phyloP scores from a whole-genome alignment of 148 eudicot species.

The Simmondsia chinensis region DNA sequence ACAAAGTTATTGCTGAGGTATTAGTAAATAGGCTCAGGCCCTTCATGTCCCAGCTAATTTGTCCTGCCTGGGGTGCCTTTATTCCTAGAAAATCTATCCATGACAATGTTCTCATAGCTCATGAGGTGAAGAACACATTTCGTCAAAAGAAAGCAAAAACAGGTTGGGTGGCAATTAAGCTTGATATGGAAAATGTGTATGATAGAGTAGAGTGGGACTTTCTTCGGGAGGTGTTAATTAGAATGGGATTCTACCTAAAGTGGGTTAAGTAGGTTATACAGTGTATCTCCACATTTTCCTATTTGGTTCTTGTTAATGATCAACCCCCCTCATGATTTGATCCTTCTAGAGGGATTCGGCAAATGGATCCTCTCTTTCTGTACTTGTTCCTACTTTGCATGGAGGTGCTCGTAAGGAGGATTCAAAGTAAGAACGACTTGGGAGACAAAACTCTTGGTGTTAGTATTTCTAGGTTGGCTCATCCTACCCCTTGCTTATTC shows the following conservation, averaged over 20 bases:
- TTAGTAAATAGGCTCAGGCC: not conserved
- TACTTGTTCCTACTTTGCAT: not conserved
- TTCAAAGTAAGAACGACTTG: too few species aligned
- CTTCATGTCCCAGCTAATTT: not conserved
- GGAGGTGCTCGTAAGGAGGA: not conserved
- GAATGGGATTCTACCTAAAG: not conserved
- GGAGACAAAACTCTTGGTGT: too few species aligned
- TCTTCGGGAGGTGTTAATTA: not conserved
- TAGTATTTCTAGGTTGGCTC: too few species aligned
- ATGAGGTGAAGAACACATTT: too few species aligned
- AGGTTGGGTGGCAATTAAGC: not conserved
- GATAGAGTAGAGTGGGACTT: too few species aligned
- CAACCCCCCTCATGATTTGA: not conserved
- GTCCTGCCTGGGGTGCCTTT: not conserved
- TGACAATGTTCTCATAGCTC: not conserved
- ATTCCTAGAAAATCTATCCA: not conserved
- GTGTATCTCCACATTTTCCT: not conserved
- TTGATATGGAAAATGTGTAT: not conserved
- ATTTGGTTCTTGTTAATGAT: not conserved
- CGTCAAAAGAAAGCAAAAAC: too few species aligned
- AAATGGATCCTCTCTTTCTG: not conserved
- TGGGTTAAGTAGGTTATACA: not conserved
- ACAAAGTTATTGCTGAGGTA: not conserved
- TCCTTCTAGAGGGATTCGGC: not conserved
- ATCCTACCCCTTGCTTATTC: too few species aligned